These are phyloP conservation scores for Pistacia atlantica DNA, from an alignment of 345 rosid genomes.

Conservation along the genomic window DNA sequence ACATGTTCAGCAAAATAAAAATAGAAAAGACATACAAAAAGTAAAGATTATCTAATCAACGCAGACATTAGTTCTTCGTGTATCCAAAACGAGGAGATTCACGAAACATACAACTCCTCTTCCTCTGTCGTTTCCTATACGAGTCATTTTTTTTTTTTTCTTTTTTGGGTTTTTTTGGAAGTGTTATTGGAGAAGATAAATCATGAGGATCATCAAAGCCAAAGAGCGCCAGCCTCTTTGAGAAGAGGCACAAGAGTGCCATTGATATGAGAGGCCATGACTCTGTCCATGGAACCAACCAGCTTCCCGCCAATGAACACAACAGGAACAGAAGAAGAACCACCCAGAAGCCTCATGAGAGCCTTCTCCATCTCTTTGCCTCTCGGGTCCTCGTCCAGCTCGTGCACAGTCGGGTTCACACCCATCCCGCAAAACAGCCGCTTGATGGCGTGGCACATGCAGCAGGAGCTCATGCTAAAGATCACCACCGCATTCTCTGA, in stretches of 20 bases:
- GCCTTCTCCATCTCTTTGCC: conserved; percentile 75
- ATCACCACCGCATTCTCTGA: conserved; percentile 90
- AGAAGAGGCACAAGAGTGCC: conserved; percentile 95
- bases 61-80: conserved; percentile 7
- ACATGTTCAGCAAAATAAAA: background rate
- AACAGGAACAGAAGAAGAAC: conserved; percentile 77
- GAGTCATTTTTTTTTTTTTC: background rate
- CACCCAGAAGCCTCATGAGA: conserved; percentile 56
- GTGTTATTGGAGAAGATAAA: background rate
- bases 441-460: conserved; percentile 96
- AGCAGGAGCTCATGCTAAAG: conserved; percentile 85
- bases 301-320: conserved; percentile 94
- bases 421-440: conserved; percentile 90
- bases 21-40: background rate
- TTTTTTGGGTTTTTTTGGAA: background rate
- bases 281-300: conserved; percentile 87
- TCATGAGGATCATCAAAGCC: conserved; percentile 49
- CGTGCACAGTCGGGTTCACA: conserved; percentile 85
- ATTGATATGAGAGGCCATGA: conserved; percentile 93
- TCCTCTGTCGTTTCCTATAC: conserved; percentile 30
- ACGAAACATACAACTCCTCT: conserved; percentile 32
- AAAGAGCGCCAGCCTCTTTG: conserved; percentile 90
- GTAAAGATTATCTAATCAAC: background rate
- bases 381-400: conserved; percentile 79
- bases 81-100: conserved; percentile 31